Base-by-base conservation (phyloP, 129 eudicot genomes). In the Arctium minus region DNA sequence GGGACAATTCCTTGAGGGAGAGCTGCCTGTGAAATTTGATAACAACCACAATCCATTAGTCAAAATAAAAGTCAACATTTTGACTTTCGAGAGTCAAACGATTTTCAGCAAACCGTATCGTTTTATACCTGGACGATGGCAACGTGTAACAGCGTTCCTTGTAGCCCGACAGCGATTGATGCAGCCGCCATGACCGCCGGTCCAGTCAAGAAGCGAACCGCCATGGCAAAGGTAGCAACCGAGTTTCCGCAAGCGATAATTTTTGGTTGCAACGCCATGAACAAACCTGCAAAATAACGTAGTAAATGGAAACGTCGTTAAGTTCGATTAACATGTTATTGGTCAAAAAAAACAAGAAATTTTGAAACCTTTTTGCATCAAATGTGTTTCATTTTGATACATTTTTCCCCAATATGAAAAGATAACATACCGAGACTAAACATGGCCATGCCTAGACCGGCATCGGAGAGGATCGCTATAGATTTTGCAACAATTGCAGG, bases 381-480 rank as follows among this genome's bases (percentile, higher is more conserved):
- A 7, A 44, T 44, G 13, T 10, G 4, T 2, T 11, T 3, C 3
- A 46, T 11, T 46, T 10, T 46, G 56, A 1, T 10, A 17, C 56
- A 11, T 46, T 38, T 73, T 29, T 15, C 39, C 31, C 5, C 33
- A 0, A 38, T 79, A 50, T 36, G n/a, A 50, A 18, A 35, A 72
- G 18, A 29, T 1, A 9, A 65, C 90, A 35, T 92, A 92, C 97
- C 98, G 27, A 94, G 97, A 83, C 98, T 94, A 83, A 94, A 94
- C 97, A 92, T 94, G 56, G 97, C 98, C 98, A 95, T 92, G 73
- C 98, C 98, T 40, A 94, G 98, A 70, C 97, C 97, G 13, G 98
- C 94, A 89, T 95, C 88, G 1, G 97, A 92, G 35, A 95, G 77
- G 44, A 95, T 92, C 5, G 92, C 73, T 35, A 95, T 92, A 1